Conservation (phyloP, 352 stramenopile species). For the Phytophthora citricola region DNA sequence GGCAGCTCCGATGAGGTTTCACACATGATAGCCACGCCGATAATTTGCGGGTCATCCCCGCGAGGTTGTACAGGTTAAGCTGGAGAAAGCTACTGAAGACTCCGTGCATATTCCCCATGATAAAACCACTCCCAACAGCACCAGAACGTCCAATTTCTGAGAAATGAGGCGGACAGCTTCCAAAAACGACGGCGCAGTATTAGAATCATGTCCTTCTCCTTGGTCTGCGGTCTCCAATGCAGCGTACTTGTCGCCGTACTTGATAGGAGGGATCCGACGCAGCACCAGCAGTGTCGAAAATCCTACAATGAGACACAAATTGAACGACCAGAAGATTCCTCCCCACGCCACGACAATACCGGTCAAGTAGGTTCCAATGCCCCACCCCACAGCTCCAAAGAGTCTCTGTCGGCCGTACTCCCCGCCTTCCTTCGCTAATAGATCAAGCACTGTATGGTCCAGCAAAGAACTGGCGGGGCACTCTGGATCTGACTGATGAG, state of each 20-base stretch:
- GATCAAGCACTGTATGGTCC: constrained; percentile 68
- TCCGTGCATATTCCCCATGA: constrained; percentile 81
- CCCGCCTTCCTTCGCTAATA: constrained; percentile 63
- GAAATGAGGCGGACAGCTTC: constrained; percentile 38
- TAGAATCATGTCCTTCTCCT: neutral
- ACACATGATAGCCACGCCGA: constrained; percentile 75
- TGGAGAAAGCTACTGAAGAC: constrained; percentile 78
- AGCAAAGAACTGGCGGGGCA: constrained; percentile 56
- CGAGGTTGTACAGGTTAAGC: constrained; percentile 84
- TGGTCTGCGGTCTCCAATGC: constrained; percentile 12
- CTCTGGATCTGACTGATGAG: constrained; percentile 60
- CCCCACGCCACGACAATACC: constrained; percentile 52
- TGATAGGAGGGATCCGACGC: constrained; percentile 51
- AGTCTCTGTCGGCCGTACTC: constrained; percentile 83
- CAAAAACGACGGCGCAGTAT: constrained; percentile 46
- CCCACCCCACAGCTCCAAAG: constrained; percentile 72
- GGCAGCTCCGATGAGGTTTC: constrained; percentile 80
- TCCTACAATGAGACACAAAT: constrained; percentile 53
- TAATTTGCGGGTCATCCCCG: constrained; percentile 69
- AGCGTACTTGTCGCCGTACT: constrained; percentile 33
- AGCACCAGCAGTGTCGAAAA: constrained; percentile 64
- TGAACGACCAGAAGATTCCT: constrained; percentile 75
- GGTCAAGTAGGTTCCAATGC: constrained; percentile 61
- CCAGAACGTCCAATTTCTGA: constrained; percentile 59
- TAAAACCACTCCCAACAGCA: constrained; percentile 66